Conservation (phyloP, 805 yeast species). For the Debaryomyces hansenii region DNA sequence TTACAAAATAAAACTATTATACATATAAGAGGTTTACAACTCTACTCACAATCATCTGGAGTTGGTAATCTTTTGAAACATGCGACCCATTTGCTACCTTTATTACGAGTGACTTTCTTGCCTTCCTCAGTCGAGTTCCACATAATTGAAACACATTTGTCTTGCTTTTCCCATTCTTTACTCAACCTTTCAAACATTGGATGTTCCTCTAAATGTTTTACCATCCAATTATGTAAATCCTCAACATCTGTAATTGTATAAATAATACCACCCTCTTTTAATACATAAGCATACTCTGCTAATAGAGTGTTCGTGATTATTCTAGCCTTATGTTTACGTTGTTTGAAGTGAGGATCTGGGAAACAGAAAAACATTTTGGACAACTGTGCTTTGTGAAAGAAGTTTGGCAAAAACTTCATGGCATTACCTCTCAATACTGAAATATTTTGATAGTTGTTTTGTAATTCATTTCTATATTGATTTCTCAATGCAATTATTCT, state of each 20-base stretch:
- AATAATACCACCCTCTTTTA: slow-evolving; percentile 81
- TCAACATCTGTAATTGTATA: slow-evolving; percentile 96
- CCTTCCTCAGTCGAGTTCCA: slow-evolving; percentile 96
- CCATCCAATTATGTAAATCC: slow-evolving; percentile 97
- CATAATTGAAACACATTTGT: slow-evolving; percentile 85
- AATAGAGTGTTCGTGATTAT: slow-evolving; percentile 86
- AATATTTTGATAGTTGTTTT: slow-evolving; percentile 69
- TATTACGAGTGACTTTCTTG: slow-evolving; percentile 88
- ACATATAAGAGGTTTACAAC: neutral
- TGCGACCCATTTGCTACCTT: slow-evolving; percentile 84
- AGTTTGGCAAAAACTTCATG: slow-evolving; percentile 95
- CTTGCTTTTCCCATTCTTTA: slow-evolving; percentile 76
- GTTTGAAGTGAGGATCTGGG: slow-evolving; percentile 99
- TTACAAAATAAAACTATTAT: neutral
- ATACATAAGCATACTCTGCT: slow-evolving; percentile 88
- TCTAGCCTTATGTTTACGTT: slow-evolving; percentile 95
- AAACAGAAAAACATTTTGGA: slow-evolving; percentile 95
- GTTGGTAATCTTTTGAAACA: slow-evolving; percentile 76
- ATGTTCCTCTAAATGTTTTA: slow-evolving; percentile 81
- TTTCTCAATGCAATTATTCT: slow-evolving; percentile 85
- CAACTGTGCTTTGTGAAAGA: slow-evolving; percentile 78
- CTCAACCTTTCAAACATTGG: slow-evolving; percentile 84
- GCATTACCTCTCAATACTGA: slow-evolving; percentile 93
- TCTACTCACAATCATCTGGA: slow-evolving; percentile 39
- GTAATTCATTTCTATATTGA: slow-evolving; percentile 23